Base-by-base conservation (phyloP, 2,329 filamentous ascomycete species). In the Penicillium sclerotigenum region DNA sequence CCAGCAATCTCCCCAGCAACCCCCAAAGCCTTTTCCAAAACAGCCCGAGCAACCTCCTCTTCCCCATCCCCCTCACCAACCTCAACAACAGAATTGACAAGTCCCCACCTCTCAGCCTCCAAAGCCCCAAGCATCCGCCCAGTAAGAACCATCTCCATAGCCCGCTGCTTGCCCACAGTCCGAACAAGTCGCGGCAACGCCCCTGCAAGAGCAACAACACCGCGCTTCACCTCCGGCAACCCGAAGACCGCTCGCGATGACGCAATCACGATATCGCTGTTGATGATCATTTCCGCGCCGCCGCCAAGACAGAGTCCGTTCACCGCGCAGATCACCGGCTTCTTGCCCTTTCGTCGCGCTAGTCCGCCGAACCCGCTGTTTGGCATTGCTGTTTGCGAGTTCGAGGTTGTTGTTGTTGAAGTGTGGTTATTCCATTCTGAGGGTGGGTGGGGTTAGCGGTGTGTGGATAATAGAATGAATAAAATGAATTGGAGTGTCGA, bases 291-390 rank as follows among this genome's bases (percentile, higher is more conserved):
- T 76, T 93, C 89, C 73, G 88, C 85, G 1, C 88, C 89, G 40
- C 89, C 89, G 40, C 89, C 89, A 37, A 89, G 80, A 54, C 87
- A 89, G 14, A 89, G 76, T 1, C 89, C 89, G 66, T 91, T 90
- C 22, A 92, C 86, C 0, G 89, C 89, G 4, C 85, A 87, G 20
- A 93, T 80, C 40, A 93, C 78, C 3, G 89, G 89, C 66, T 93
- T 93, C 42, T 71, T 71, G n/a, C 78, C 77, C 9, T 64, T 66
- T 26, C 78, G 74, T 16, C 74, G 73, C 16, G 77, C 77, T 7
- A 81, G 70, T 1, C 74, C 75, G 33, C 71, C 75, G 55, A 79
- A 78, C 13, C 76, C 76, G 8, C 64, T 67, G 11, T 65, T 40
- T 5, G 73, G 72, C 47, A 67, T 64, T 45, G 59, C 45, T 50